Evolutionary conservation across 2,329 filamentous ascomycete species (phyloP).

Genomic region (Cadophora sp.): DNA sequence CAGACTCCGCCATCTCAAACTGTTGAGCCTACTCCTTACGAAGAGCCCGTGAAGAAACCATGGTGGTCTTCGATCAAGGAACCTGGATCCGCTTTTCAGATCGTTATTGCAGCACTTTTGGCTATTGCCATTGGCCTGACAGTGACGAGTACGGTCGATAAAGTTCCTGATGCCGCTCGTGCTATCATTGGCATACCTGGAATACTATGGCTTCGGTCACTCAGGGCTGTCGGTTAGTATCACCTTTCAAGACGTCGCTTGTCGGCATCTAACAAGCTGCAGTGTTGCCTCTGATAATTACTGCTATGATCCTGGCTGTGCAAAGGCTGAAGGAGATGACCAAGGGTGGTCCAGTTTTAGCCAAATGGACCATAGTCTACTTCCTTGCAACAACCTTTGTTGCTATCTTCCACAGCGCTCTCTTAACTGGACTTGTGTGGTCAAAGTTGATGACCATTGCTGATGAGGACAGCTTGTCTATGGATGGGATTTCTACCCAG

Average conservation of each 20-base stretch:
- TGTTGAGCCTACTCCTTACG: neutral
- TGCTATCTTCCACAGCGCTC: constrained; percentile 20
- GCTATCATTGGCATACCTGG: constrained; percentile 14
- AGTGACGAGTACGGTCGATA: constrained; percentile 9
- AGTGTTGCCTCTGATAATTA: constrained; percentile 17
- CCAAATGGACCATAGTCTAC: constrained; percentile 15
- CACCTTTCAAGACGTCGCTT: too few species aligned
- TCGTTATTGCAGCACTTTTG: constrained; percentile 12
- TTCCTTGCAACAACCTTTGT: constrained; percentile 13
- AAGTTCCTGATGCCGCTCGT: constrained; percentile 8
- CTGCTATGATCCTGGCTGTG: constrained; percentile 9
- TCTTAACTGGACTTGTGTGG: constrained; percentile 16
- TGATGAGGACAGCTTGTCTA: neutral
- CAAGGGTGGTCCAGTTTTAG: constrained; percentile 11
- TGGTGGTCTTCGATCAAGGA: constrained; percentile 19
- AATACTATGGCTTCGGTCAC: constrained; percentile 7
- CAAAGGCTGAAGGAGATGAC: constrained; percentile 16
- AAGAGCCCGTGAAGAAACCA: neutral
- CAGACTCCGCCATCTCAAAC: neutral
- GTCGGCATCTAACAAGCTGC: neutral
- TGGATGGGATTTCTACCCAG: neutral
- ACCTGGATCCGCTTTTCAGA: constrained; percentile 16
- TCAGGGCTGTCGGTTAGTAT: constrained; percentile 13
- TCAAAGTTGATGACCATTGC: constrained; percentile 11
- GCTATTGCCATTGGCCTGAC: constrained; percentile 16